Evolutionary conservation across 768 basidiomycete genomes (phyloP), one percentile per base, ranked within the genome.

Genomic region (Lentinula sp.): DNA sequence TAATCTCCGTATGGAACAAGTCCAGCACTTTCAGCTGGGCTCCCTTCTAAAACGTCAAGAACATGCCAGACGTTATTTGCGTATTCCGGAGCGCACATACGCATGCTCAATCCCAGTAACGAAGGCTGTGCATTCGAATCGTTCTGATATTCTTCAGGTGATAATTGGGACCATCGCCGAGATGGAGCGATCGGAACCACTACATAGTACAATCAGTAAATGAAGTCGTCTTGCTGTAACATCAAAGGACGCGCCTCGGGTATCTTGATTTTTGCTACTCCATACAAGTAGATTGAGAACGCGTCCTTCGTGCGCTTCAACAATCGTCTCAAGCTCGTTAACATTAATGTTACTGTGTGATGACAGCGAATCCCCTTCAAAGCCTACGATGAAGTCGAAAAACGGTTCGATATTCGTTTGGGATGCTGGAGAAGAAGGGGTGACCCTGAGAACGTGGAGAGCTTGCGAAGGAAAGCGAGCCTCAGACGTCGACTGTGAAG

Each of bases 1-100:
- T 84, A 87, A 71, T 86, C 83, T 43, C 83, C 87, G 77, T 92
- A 95, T 0, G 96, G 96, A 18, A 99, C 97, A 10, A 98, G 84
- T 2, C 95, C 96, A 6, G 95, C 94, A 68, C 90, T 92, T 77
- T 98, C 95, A 8, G 96, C 97, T 6, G 97, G 97, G 64, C 90
- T 92, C 20, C 94, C 96, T 72, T 99, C 96, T 43, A 96, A 76
- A 13, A 99, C 94, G 69, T 99, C 97, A 50, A 99, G 79, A 43
- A 99, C 94, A 73, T 98, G 97, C 95, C 97, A 99, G 5, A 99
- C 95, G 64, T 90, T 93, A 69, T 98, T 94, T 18, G 96, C 90
- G 55, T 84, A 80, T 66, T 92, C 88, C 4, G 96, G 95, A 70
- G 91, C 85, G 70, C 97, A 99, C 69, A 98, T 83, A 20, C 96